These are phyloP conservation scores for Suillus tomentosus DNA, from an alignment of 768 basidiomycete species.

Conservation along the genomic window DNA sequence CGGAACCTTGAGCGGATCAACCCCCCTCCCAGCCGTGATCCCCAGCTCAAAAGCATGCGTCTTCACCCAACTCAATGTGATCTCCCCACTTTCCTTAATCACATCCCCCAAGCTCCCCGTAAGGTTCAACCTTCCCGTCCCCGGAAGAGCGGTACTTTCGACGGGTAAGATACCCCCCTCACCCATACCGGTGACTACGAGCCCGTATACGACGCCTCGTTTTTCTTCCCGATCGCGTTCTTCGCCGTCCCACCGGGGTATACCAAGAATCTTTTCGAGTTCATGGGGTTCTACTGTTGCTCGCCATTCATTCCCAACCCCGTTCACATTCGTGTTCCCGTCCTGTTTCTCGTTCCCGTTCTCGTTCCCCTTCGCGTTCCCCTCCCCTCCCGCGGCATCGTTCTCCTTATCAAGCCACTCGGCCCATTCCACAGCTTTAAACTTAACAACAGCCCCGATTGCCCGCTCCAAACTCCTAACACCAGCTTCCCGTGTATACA, in stretches of 20 bases:
- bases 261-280: slow-evolving; percentile 82
- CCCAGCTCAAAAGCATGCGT: slow-evolving; percentile 78
- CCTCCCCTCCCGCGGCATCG: slow-evolving; percentile 19
- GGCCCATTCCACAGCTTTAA: slow-evolving; percentile 91
- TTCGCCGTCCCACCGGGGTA: slow-evolving; percentile 78
- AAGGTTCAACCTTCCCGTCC: slow-evolving; percentile 68
- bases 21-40: slow-evolving; percentile 66
- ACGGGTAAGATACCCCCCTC: slow-evolving; percentile 86
- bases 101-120: slow-evolving; percentile 90
- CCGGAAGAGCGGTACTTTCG: slow-evolving; percentile 80
- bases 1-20: slow-evolving; percentile 76
- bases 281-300: slow-evolving; percentile 65
- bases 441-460: slow-evolving; percentile 85
- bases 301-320: slow-evolving; percentile 46
- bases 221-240: slow-evolving; percentile 75
- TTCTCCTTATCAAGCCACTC: slow-evolving; percentile 46
- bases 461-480: slow-evolving; percentile 89
- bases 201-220: slow-evolving; percentile 79
- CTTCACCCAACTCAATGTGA: slow-evolving; percentile 93
- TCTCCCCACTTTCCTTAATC: slow-evolving; percentile 88
- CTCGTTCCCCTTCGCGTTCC: not conserved
- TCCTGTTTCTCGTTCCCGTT: not conserved
- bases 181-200: slow-evolving; percentile 87
- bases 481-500: slow-evolving; percentile 90
- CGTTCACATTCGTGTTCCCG: not conserved